Evolutionary conservation across 768 basidiomycete genomes (phyloP), one percentile per base, ranked within the genome.

Genomic region (Kwoniella sp.): DNA sequence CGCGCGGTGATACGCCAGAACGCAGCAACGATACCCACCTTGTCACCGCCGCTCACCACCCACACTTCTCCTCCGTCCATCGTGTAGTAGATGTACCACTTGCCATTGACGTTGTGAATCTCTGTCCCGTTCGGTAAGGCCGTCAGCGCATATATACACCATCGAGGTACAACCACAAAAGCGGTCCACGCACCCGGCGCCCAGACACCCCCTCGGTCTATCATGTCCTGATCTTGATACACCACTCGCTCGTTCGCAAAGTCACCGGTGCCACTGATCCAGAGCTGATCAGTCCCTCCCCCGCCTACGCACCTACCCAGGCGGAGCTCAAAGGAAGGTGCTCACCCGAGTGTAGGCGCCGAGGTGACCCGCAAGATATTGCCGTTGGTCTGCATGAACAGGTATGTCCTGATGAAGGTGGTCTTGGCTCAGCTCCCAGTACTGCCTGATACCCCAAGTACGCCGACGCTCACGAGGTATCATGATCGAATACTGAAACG

Each of bases 11-110:
- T n/a, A n/a, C n/a, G n/a, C n/a, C n/a, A 15, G 20, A 19, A 9
- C 40, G 31, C 9, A 7, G 14, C 12, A 29, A 23, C 23, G n/a
- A 9, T 5, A 39, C 56, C 48, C 20, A 52, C 50, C 9, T 42
- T 42, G 17, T 25, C 43, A 4, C 43, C 44, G 17, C 57, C 57
- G 14, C 28, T 50, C 15, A 59, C 40, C 2, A 50, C 57, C 32
- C 53, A 50, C 5, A 46, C 32, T n/a, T 43, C 28, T 27, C 50
- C 32, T 4, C 25, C 52, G 12, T 47, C 50, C 19, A 38, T 22
- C 15, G 57, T 48, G 27, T 42, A 59, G 33, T 59, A 59, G 36
- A 59, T 50, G 34, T 59, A 54, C 57, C 57, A 59, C 19, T 28
- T 49, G 5, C 52, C 52, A 28, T 54, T 48, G 26, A 59, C 22